Base-by-base conservation (phyloP, 495 filamentous ascomycete species). In the Terfezia claveryi region DNA sequence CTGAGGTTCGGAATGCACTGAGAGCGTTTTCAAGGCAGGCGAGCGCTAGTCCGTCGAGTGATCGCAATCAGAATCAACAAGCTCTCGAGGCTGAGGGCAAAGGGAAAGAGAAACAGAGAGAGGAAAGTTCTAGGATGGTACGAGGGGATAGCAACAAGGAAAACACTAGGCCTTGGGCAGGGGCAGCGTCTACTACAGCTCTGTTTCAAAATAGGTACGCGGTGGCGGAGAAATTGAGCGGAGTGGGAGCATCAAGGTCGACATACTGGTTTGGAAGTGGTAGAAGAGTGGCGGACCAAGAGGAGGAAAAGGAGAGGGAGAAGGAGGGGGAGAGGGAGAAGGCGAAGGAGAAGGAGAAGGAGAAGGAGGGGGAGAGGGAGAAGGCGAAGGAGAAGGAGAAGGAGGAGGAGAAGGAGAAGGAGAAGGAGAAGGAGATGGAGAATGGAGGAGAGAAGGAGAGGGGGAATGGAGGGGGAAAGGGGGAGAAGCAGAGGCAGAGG, bases 351-450 rank as follows among this genome's bases (percentile, higher is more conserved):
- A 73, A 77, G 59, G 85, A 87, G 4, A 69, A 95, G 27, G 71
- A 83, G 8, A 82, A 92, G 58, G 79, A 76, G 5, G 78, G 88
- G 55, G 68, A 74, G 57, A 56, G 64, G 52, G 53, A 68, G 32
- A 71, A 67, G 38, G 59, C 60, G n/a, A 62, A 71, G 56, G 59
- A 57, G 37, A 66, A 73, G 52, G 67, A 70, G 46, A 69, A 70
- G 5, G 80, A 80, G 0, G 79, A 82, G 60, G 68, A 62, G 41
- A 76, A 74, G 59, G 82, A 87, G 44, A 66, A 82, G 36, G 67
- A 80, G 52, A 86, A 83, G 62, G 78, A 82, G 60, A 82, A 88
- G 63, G 83, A 88, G 64, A 88, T 83, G 2, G 87, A 84, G 14
- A 73, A 77, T 59, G 85, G 87, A 4, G 69, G 96, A 23, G 71